These are phyloP conservation scores for Alternaria burnsii DNA, from an alignment of 2,329 filamentous ascomycete species.

Conservation along the genomic window DNA sequence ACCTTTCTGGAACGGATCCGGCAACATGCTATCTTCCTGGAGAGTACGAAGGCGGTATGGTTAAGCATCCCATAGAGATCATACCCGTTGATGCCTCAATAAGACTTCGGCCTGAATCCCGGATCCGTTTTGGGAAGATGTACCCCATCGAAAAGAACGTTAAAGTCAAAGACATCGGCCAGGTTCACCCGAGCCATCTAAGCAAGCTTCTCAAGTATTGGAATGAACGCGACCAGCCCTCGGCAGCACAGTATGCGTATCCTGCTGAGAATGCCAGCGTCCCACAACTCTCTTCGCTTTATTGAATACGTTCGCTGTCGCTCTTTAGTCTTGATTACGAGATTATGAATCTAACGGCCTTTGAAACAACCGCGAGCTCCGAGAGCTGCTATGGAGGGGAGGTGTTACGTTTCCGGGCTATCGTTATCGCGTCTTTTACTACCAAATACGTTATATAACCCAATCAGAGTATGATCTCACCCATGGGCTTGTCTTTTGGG, in stretches of 20 bases:
- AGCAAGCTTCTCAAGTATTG: slow-evolving; percentile 21
- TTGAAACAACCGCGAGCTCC: background rate
- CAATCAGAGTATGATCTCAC: background rate
- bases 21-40: slow-evolving; percentile 9
- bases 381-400: background rate
- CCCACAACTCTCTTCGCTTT: background rate
- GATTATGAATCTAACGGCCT: background rate
- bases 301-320: background rate
- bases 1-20: slow-evolving; percentile 27
- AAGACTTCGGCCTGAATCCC: slow-evolving; percentile 45
- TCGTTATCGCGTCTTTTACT: background rate
- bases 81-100: slow-evolving; percentile 25
- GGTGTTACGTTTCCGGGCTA: background rate
- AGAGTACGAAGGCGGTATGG: slow-evolving; percentile 46
- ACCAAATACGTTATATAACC: background rate
- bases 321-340: background rate
- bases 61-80: slow-evolving; percentile 51
- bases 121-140: slow-evolving; percentile 53
- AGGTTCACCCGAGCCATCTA: slow-evolving; percentile 41
- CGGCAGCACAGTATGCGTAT: too few species aligned
- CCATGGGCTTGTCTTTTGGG: background rate
- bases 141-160: slow-evolving; percentile 56
- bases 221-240: background rate
- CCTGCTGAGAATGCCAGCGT: too few species aligned
- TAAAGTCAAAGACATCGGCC: slow-evolving; percentile 54